A percentile compares a stretch with the other conserved stretches of the same genome.
These are phyloP conservation scores for Cyclostephanos tholiformis DNA, from an alignment of 108 stramenopile species.

Conservation along the genomic window DNA sequence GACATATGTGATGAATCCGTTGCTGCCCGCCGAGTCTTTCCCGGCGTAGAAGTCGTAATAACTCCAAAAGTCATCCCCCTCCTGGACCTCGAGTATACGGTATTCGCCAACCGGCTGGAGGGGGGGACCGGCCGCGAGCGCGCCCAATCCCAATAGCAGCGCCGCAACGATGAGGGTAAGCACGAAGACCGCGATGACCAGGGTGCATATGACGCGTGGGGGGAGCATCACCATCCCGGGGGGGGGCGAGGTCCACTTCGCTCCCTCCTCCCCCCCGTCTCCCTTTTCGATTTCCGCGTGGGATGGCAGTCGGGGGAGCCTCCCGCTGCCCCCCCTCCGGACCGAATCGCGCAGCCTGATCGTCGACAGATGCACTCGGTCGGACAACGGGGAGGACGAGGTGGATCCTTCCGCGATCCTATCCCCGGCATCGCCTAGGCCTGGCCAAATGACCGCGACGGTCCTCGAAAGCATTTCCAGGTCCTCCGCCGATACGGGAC, in stretches of 20 bases:
- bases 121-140: slow-evolving; percentile 64
- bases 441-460: background rate
- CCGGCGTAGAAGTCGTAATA: slow-evolving; percentile 86
- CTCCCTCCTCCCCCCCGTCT: background rate
- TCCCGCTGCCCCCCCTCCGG: background rate
- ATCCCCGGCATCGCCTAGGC: slow-evolving; percentile 1
- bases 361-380: slow-evolving; percentile 34
- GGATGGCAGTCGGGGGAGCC: slow-evolving; percentile 9
- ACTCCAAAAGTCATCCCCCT: slow-evolving; percentile 63
- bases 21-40: slow-evolving; percentile 77
- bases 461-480: background rate
- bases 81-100: slow-evolving; percentile 74
- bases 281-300: slow-evolving; percentile 14
- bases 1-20: slow-evolving; percentile 76
- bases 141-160: slow-evolving; percentile 20
- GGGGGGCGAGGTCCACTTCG: background rate
- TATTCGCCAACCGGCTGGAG: slow-evolving; percentile 78
- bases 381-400: slow-evolving; percentile 1
- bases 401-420: background rate
- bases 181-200: slow-evolving; percentile 9
- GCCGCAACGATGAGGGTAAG: slow-evolving; percentile 23
- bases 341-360: slow-evolving; percentile 22
- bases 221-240: background rate
- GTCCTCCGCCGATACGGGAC: slow-evolving; percentile 1
- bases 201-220: background rate